Evolutionary conservation across 177 flowering plant genomes (phyloP).

Genomic region (Telopea speciosissima): DNA sequence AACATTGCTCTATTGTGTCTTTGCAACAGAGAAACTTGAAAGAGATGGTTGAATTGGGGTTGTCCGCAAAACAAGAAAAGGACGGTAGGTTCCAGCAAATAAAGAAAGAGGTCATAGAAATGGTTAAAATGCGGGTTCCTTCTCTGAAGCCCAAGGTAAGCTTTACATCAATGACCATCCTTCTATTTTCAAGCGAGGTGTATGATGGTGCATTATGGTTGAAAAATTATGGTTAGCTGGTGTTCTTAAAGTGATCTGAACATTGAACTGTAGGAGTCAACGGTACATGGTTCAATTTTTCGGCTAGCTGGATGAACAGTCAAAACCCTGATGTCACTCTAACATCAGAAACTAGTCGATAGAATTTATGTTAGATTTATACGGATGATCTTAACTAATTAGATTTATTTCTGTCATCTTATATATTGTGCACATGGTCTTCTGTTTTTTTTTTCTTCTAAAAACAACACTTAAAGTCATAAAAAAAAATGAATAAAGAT

Average conservation of each 20-base stretch:
- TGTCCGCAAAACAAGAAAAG: conserved; percentile 79
- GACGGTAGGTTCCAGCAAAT: conserved; percentile 66
- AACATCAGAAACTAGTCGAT: neutral
- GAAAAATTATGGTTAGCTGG: neutral
- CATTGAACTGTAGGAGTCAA: too few relatives aligned
- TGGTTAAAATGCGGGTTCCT: conserved; percentile 49
- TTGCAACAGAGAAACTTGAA: conserved; percentile 71
- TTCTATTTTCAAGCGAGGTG: neutral
- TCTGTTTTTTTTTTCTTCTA: neutral
- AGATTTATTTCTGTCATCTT: neutral
- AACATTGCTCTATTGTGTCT: conserved; percentile 5
- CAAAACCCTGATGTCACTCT: neutral
- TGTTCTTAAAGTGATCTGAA: too few relatives aligned
- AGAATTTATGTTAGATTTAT: too few relatives aligned
- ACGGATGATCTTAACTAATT: neutral
- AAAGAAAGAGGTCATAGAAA: conserved; percentile 79
- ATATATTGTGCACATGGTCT: neutral
- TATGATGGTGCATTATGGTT: neutral
- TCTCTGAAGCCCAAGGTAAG: conserved; percentile 57
- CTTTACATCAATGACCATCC: neutral
- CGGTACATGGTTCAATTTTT: too few relatives aligned
- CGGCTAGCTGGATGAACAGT: neutral
- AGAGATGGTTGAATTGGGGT: conserved; percentile 57
- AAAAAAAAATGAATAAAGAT: too few relatives aligned
- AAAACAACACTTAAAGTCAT: neutral